Base-by-base conservation (phyloP, 176 grass and related monocot species). In the Oryza meridionalis region DNA sequence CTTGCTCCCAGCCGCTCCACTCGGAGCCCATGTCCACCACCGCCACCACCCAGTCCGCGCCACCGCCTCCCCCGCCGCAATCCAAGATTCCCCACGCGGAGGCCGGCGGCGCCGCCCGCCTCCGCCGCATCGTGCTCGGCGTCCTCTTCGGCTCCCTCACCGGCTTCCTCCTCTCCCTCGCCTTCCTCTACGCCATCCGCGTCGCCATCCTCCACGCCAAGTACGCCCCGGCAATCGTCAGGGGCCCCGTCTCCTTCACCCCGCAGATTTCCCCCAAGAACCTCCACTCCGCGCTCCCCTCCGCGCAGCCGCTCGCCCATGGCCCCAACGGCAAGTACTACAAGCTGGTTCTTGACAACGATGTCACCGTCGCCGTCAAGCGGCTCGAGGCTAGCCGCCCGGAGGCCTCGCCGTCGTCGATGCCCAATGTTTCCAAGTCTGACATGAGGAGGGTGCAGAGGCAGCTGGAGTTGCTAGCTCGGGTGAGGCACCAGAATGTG, bases 401-500 rank as follows among this genome's bases (percentile, higher is more conserved):
- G 0, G 84, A 89, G 71, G 81, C 84, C 45, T 88, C 90, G 15
- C 89, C 90, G 46, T 69, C 73, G 1, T 69, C 73, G 1, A 65
- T 44, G 45, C 73, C 72, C 11, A 82, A 25, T 63, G 16, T 63
- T 74, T 94, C 91, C 68, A 92, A 92, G 79, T 92, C 93, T 22
- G 90, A 99, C 37, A 96, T 92, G 88, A 73, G 93, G 71, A 96
- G 89, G 81, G 86, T 96, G 78, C 97, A 99, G 85, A 78, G 88
- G 65, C 88, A 92, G 79, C 93, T 99, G 11, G 91, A 94, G 67
- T 67, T 65, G 61, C 94, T 99, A 29, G 84, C 93, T 4, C 86
- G 86, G 84, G 64, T 96, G 63, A 80, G 91, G 65, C 91, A 99
- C 76, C 88, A 86, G 53, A 99, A 96, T 70, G 90, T 92, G 7